Evolutionary conservation across 2,329 filamentous ascomycete genomes (phyloP), one percentile per base, ranked within the genome.

Genomic region (Cercospora sp.): DNA sequence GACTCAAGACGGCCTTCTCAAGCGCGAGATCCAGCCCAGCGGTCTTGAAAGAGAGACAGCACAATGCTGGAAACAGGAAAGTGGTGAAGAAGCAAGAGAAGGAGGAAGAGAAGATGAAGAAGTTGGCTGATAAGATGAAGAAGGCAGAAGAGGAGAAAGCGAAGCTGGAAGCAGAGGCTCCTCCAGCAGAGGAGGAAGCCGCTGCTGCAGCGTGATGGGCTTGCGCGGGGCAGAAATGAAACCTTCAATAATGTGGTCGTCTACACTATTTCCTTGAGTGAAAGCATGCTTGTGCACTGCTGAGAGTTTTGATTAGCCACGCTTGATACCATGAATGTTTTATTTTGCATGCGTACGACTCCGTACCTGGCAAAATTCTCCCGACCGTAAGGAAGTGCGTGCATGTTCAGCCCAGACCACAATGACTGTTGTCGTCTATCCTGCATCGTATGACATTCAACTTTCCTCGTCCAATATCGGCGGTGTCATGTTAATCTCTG

Each of bases 51-150:
- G 62, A 65, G 21, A 65, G 37, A 30, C 70, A 64, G 16, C 60
- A 63, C 10, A 61, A 66, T 18, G 30, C 67, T 5, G 40, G 40
- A 16, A 61, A 63, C 3, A 67, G 49, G 18, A 65, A 53, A 43
- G 58, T 21, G n/a, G 57, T 40, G 37, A 53, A 43, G 40, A 66
- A 66, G 21, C 57, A 65, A 28, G 65, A 30, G 26, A 61, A 60
- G 57, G 66, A 65, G 51, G 63, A 65, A 51, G 60, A 63, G 66
- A 65, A 68, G 45, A 37, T 64, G 26, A 55, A 63, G 49, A 60
- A 53, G n/a, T 43, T 37, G 26, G 63, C 53, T 40, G 63, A 59
- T 24, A 68, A 68, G 58, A 64, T 63, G 66, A 65, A 65, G 49
- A 68, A 65, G 62, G 37, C 63, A 2, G 49, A 68, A 28, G 66